A percentile compares a stretch with the other conserved stretches of the same genome.
Conservation (phyloP, 78 protist genomes). For the Dictyostelium purpureum region DNA sequence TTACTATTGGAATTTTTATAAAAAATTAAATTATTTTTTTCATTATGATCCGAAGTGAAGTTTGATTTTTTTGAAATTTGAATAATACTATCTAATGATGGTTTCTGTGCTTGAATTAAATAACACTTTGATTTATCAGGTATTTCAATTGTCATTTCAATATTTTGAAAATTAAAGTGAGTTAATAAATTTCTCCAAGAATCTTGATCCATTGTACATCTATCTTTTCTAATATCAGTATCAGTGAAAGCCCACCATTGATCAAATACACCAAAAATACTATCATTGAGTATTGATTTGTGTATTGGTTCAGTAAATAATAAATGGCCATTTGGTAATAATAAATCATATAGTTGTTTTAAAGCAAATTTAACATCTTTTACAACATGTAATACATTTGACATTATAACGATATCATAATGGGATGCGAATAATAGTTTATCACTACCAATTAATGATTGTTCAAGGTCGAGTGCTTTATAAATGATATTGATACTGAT, state of each 20-base stretch:
- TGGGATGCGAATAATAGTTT: neutral
- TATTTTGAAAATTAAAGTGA: neutral
- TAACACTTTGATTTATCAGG: neutral
- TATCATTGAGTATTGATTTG: neutral
- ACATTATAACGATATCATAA: neutral
- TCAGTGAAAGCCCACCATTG: constrained; percentile 1
- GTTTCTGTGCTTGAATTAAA: neutral
- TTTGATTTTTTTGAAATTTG: neutral
- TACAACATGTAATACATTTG: neutral
- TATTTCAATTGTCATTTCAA: neutral
- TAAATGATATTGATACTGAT: neutral
- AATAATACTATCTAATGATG: neutral
- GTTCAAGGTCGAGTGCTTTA: neutral
- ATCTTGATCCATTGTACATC: neutral
- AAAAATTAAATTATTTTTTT: neutral
- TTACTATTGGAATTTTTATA: neutral
- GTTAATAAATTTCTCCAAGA: neutral
- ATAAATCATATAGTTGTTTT: neutral
- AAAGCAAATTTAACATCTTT: neutral
- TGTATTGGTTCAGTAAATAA: neutral
- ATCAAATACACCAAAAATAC: neutral
- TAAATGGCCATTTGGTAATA: neutral
- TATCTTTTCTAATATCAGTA: neutral
- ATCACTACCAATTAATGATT: neutral
- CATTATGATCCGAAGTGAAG: neutral